Percentiles rank a stretch among this genome's conserved stretches.
phyloP scores from a whole-genome alignment of 495 filamentous ascomycete genomes.

The Neurospora terricola region DNA sequence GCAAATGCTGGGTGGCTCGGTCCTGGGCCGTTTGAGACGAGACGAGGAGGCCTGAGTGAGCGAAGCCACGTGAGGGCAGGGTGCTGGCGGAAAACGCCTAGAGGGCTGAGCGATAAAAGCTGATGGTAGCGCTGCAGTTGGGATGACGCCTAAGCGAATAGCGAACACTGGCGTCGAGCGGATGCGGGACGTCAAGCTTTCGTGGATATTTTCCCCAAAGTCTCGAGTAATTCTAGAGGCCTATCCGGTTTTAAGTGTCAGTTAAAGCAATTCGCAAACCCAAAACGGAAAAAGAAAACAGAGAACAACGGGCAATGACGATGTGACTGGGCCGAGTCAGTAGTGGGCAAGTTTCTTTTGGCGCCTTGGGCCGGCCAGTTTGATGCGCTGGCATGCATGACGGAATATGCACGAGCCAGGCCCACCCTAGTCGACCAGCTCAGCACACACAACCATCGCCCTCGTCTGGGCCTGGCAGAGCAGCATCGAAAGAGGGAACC shows the following conservation, averaged over 20 bases:
- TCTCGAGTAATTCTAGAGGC: background rate
- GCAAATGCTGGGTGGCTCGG: conserved; percentile 37
- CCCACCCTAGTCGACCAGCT: conserved; percentile 34
- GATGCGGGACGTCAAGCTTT: background rate
- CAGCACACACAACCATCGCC: conserved; percentile 19
- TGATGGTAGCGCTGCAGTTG: background rate
- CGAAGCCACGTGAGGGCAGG: conserved; percentile 34
- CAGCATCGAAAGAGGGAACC: conserved; percentile 9
- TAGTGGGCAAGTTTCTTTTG: conserved; percentile 32
- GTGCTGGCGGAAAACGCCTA: conserved; percentile 7
- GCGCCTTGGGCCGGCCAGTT: conserved; percentile 36
- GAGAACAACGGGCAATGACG: conserved; percentile 12
- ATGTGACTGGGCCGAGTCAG: conserved; percentile 23
- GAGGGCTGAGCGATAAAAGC: conserved; percentile 1
- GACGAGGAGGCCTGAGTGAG: conserved; percentile 20
- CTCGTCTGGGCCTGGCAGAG: conserved; percentile 10
- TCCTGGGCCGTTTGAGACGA: conserved; percentile 17
- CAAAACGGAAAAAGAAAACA: background rate
- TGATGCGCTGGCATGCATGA: conserved; percentile 52
- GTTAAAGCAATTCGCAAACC: background rate
- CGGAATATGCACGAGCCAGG: conserved; percentile 45
- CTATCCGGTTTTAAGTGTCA: background rate
- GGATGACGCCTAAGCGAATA: background rate
- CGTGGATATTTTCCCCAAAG: background rate
- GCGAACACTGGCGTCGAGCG: background rate